These are phyloP conservation scores for Quambalaria eucalypti DNA, from an alignment of 1,284 basidiomycete genomes.

Conservation along the genomic window DNA sequence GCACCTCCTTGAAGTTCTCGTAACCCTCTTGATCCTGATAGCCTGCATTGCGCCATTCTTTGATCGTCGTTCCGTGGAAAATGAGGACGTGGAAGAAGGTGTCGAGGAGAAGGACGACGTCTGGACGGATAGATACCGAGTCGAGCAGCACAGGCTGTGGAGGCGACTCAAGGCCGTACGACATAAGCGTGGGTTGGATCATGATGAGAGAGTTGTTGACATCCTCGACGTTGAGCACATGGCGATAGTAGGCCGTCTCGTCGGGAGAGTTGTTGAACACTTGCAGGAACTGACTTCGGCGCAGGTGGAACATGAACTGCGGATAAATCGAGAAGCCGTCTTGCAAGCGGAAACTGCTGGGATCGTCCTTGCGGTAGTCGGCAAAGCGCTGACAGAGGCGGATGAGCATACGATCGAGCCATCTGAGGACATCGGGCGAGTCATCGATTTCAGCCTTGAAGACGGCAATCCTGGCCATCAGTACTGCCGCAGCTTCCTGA, in stretches of 20 bases:
- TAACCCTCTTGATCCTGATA: slow-evolving; percentile 99
- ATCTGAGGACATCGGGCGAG: slow-evolving; percentile 87
- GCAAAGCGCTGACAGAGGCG: slow-evolving; percentile 98
- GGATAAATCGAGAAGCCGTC: slow-evolving; percentile 99
- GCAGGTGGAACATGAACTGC: slow-evolving; percentile 99
- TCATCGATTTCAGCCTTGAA: slow-evolving; percentile 99
- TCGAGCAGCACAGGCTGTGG: slow-evolving; percentile 93
- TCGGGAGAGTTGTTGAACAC: slow-evolving; percentile 99
- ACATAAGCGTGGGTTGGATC: slow-evolving; percentile 99
- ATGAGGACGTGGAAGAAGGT: slow-evolving; percentile 99
- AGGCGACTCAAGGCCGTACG: slow-evolving; percentile 81
- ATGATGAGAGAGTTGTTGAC: slow-evolving; percentile 99
- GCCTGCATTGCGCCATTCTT: slow-evolving; percentile 97
- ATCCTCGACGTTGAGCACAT: slow-evolving; percentile 92
- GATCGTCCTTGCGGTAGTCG: slow-evolving; percentile 96
- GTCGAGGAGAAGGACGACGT: slow-evolving; percentile 93
- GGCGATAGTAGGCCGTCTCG: slow-evolving; percentile 95
- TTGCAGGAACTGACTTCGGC: slow-evolving; percentile 95
- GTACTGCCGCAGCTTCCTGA: slow-evolving; percentile 92
- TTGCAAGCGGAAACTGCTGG: slow-evolving; percentile 79
- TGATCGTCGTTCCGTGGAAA: slow-evolving; percentile 95
- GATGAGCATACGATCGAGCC: slow-evolving; percentile 98
- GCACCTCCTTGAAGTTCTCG: slow-evolving; percentile 92
- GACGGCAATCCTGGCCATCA: slow-evolving; percentile 97
- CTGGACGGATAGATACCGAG: slow-evolving; percentile 92